Base-by-base conservation (phyloP, 2,329 filamentous ascomycete species). In the Phyllosticta citrichinensis region DNA sequence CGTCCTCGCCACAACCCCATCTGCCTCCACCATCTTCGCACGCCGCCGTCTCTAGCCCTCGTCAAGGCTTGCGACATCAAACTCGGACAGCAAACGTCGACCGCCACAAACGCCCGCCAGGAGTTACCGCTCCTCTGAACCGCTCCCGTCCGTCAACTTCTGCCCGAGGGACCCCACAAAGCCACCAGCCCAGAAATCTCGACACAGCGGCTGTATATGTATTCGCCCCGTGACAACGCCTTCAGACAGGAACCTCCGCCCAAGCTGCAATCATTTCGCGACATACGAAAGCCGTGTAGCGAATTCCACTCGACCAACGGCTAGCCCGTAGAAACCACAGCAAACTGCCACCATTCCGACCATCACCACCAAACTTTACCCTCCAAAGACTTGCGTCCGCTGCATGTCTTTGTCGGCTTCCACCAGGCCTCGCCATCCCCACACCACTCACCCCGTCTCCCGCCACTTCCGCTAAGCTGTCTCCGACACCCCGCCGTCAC, bases 221-320 rank as follows among this genome's bases (percentile, higher is more conserved):
- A 96, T 96, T 91, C 91, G 90, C 88, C 90, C 89, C 88, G 88
- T 86, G 84, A 84, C 85, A 85, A 89, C 88, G 86, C 91, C 87
- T 91, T 90, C 86, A 89, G 87, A 89, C 87, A 93, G 87, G 86
- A 87, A 81, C 87, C 87, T 84, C 90, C 90, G 83, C 86, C 90
- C 83, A 90, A 91, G 89, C 90, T 95, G 89, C 91, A 92, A 85
- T 83, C 87, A 84, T 95, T 95, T 89, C 91, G 91, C 85, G 91
- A 89, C 88, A 83, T 87, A 86, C 87, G 89, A 84, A 95, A 89
- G 86, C 89, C 87, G 83, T 90, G 89, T 88, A 92, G 88, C 82
- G 85, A 85, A 77, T 86, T 91, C 79, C 87, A 91, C 79, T 87
- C 86, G 80, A 91, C 89, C 73, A 93, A 94, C 89, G 93, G 92